Evolutionary conservation across 768 basidiomycete species (phyloP).

Genomic region (Neoboletus magnificus): DNA sequence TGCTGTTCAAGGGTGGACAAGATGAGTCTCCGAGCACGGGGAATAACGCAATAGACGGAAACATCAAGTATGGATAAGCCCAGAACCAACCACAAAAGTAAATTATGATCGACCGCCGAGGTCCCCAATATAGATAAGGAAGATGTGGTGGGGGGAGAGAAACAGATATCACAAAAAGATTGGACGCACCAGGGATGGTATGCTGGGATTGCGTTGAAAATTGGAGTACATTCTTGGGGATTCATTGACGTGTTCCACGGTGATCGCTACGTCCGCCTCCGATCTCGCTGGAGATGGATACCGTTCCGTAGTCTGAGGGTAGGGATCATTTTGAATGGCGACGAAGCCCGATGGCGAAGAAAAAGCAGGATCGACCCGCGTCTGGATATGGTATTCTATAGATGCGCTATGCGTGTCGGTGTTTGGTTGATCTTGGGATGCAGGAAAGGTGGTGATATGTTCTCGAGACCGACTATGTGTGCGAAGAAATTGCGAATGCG

Average conservation of each 20-base stretch:
- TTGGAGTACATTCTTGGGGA: slow-evolving; percentile 11
- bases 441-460: background rate
- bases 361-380: background rate
- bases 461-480: slow-evolving; percentile 2
- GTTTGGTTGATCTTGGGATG: background rate
- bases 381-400: slow-evolving; percentile 1
- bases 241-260: slow-evolving; percentile 13
- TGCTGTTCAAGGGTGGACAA: slow-evolving; percentile 11
- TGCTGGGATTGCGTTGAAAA: slow-evolving; percentile 12
- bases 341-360: slow-evolving; percentile 3
- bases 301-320: slow-evolving; percentile 1
- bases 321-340: background rate
- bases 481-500: background rate
- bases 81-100: background rate
- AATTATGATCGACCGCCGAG: background rate
- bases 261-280: slow-evolving; percentile 12
- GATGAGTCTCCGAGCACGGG: background rate
- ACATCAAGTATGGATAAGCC: no score
- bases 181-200: slow-evolving; percentile 27
- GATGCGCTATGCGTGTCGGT: background rate
- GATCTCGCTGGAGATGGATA: slow-evolving; percentile 4
- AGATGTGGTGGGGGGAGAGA: background rate
- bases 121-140: background rate
- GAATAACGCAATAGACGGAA: background rate
- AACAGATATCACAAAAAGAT: background rate